Evolutionary conservation across 2,329 filamentous ascomycete species (phyloP).

Genomic region (Didymella segeticola): DNA sequence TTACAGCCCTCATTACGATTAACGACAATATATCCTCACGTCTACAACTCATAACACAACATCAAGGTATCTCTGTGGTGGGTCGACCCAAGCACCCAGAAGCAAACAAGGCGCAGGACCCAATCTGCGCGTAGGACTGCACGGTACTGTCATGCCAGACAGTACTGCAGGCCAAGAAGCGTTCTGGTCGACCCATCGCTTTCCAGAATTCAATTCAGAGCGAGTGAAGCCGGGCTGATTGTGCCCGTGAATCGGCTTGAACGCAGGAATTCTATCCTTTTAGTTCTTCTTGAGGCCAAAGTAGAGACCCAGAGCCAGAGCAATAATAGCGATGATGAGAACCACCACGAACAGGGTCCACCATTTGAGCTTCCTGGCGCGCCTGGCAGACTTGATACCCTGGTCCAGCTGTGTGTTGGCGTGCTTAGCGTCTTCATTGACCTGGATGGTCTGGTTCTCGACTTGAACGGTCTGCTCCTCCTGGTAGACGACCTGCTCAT

Average conservation of each 20-base stretch:
- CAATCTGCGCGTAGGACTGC: not conserved
- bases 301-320: slow-evolving; percentile 57
- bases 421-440: slow-evolving; percentile 70
- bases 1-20: slow-evolving; percentile 17
- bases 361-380: slow-evolving; percentile 80
- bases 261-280: not conserved
- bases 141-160: not conserved
- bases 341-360: slow-evolving; percentile 70
- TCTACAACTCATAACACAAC: slow-evolving; percentile 6
- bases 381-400: slow-evolving; percentile 71
- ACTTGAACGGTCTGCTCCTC: slow-evolving; percentile 67
- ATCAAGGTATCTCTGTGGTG: not conserved
- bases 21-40: slow-evolving; percentile 12
- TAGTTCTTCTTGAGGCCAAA: slow-evolving; percentile 49
- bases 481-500: slow-evolving; percentile 75
- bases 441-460: slow-evolving; percentile 70
- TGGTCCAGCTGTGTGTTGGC: slow-evolving; percentile 73
- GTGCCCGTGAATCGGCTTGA: not conserved
- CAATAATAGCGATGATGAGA: slow-evolving; percentile 57
- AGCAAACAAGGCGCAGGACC: slow-evolving; percentile 1
- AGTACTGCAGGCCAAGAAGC: not conserved
- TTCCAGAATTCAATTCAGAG: not conserved
- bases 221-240: not conserved
- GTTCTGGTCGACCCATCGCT: not conserved
- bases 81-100: not conserved